phyloP scores from a whole-genome alignment of 1,284 basidiomycete genomes.

The Baeospora myosura region DNA sequence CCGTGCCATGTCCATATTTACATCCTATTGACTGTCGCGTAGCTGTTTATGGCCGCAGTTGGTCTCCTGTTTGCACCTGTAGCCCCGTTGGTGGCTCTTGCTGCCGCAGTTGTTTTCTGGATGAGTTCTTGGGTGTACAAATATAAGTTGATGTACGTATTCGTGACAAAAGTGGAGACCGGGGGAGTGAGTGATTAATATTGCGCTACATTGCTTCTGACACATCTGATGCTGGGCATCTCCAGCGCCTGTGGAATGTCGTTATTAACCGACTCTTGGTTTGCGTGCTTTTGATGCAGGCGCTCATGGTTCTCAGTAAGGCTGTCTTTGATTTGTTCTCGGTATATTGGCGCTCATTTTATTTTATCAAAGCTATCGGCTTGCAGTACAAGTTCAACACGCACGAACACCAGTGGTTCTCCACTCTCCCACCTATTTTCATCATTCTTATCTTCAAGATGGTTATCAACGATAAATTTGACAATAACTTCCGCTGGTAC shows the following conservation, averaged over 20 bases:
- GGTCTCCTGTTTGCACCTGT: constrained; percentile 86
- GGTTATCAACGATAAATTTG: constrained; percentile 64
- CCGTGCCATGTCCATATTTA: background rate
- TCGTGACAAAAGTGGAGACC: constrained; percentile 77
- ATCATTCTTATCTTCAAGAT: constrained; percentile 75
- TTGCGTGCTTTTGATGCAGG: constrained; percentile 73
- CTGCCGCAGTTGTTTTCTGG: constrained; percentile 78
- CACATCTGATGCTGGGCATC: constrained; percentile 3
- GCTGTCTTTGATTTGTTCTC: constrained; percentile 11
- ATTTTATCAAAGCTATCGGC: constrained; percentile 65
- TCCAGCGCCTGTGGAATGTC: constrained; percentile 85
- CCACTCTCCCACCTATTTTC: constrained; percentile 69
- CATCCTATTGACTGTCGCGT: constrained; percentile 7
- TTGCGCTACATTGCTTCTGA: background rate
- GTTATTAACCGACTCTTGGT: constrained; percentile 80
- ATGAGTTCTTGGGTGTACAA: constrained; percentile 75
- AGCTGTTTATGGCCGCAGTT: constrained; percentile 83
- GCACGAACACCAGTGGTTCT: constrained; percentile 64
- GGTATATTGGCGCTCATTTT: constrained; percentile 4
- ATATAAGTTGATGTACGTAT: constrained; percentile 91
- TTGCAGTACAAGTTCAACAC: constrained; percentile 71
- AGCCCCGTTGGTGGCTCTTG: constrained; percentile 75
- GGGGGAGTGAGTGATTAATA: constrained; percentile 63
- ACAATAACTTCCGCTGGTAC: constrained; percentile 63
- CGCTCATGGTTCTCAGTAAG: constrained; percentile 80